These are phyloP conservation scores for Lasiosphaeriaceae sp. DNA, from an alignment of 495 filamentous ascomycete species.

Conservation along the genomic window DNA sequence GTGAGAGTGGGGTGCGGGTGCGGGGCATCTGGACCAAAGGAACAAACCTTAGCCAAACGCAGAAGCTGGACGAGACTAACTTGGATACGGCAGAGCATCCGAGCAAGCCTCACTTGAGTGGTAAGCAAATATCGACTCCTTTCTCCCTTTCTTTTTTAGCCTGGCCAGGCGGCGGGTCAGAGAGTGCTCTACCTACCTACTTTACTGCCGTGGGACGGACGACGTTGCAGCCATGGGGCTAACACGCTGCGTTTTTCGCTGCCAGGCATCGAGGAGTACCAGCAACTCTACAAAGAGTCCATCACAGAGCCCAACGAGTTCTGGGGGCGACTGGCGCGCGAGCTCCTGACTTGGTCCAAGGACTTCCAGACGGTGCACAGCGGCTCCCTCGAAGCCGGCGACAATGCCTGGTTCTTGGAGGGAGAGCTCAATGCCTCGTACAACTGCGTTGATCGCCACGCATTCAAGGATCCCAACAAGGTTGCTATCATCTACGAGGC, in stretches of 20 bases:
- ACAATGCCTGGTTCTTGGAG: conserved; percentile 93
- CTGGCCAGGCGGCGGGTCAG: not conserved
- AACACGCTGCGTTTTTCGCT: conserved; percentile 11
- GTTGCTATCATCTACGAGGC: conserved; percentile 98
- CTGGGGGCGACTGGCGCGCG: conserved; percentile 82
- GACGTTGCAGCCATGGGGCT: conserved; percentile 7
- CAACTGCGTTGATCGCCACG: conserved; percentile 97
- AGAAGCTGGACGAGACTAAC: conserved; percentile 27
- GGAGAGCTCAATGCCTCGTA: conserved; percentile 91
- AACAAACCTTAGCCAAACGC: conserved; percentile 2
- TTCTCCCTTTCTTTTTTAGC: not conserved
- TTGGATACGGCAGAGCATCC: conserved; percentile 47
- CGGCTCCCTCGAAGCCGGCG: conserved; percentile 74
- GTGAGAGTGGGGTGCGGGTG: conserved; percentile 17
- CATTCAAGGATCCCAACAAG: conserved; percentile 84
- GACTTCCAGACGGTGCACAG: conserved; percentile 89
- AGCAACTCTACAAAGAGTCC: conserved; percentile 91
- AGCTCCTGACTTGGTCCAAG: conserved; percentile 82
- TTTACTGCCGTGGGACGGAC: not conserved
- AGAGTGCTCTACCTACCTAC: too few species aligned
- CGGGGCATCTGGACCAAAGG: conserved; percentile 29
- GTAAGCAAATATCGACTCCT: conserved; percentile 33
- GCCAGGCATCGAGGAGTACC: conserved; percentile 74
- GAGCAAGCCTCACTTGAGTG: conserved; percentile 52
- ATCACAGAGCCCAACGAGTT: conserved; percentile 88